Evolutionary conservation across 306 rosid genomes (phyloP).

Genomic region (Geum urbanum): DNA sequence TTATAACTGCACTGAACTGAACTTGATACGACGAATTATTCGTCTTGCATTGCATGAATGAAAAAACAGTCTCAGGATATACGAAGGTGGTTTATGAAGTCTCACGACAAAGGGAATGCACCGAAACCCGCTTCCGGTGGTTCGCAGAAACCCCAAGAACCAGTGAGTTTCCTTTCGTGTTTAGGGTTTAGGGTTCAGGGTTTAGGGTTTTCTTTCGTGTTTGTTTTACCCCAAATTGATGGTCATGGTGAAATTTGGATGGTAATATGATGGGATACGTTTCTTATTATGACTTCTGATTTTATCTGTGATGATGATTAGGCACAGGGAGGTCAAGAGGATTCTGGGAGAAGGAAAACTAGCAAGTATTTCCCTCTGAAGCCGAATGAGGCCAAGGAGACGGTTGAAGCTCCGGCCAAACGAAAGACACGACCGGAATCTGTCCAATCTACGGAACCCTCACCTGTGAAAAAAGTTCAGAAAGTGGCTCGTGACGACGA

Average conservation of each 20-base stretch:
- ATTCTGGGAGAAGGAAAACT: constrained; percentile 68
- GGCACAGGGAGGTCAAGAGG: constrained; percentile 53
- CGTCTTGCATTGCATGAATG: background rate
- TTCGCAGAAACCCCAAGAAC: constrained; percentile 33
- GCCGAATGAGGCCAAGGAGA: constrained; percentile 48
- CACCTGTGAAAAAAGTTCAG: constrained; percentile 39
- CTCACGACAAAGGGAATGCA: constrained; percentile 60
- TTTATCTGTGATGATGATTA: constrained; percentile 17
- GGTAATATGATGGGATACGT: background rate
- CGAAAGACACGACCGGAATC: constrained; percentile 51
- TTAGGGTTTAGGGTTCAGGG: background rate
- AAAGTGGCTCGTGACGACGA: constrained; percentile 42
- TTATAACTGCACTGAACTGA: too few species aligned
- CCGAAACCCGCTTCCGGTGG: constrained; percentile 19
- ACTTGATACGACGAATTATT: background rate
- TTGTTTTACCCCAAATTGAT: too few species aligned
- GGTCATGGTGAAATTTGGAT: too few species aligned
- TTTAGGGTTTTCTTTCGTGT: background rate
- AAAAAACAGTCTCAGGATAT: constrained; percentile 50
- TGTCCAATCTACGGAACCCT: constrained; percentile 35
- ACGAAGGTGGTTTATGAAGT: constrained; percentile 94
- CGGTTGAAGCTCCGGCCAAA: constrained; percentile 52
- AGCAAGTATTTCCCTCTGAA: constrained; percentile 61
- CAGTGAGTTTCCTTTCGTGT: constrained; percentile 35
- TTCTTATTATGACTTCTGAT: background rate